Evolutionary conservation across 768 basidiomycete genomes (phyloP).

Genomic region (Mycena polygramma): DNA sequence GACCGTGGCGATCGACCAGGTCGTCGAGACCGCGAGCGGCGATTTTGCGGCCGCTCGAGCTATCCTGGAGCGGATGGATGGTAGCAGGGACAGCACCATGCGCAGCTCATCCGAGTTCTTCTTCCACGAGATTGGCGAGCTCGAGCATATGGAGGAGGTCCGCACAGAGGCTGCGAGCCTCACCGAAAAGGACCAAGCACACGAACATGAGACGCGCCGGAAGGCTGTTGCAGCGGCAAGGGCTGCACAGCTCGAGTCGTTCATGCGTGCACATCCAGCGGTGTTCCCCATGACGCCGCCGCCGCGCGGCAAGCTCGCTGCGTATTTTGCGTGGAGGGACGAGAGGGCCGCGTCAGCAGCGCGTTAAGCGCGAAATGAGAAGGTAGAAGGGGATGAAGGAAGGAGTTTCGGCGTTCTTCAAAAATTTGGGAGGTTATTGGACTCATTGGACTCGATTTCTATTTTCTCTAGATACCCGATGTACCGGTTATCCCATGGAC

Average conservation of each 20-base stretch:
- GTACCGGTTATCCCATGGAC: no score
- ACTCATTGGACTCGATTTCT: no score
- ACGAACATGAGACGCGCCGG: slow-evolving; percentile 8
- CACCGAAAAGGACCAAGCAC: background rate
- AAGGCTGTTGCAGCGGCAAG: slow-evolving; percentile 10
- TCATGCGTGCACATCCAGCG: slow-evolving; percentile 20
- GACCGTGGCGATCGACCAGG: slow-evolving; percentile 13
- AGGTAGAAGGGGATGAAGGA: background rate
- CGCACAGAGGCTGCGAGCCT: slow-evolving; percentile 7
- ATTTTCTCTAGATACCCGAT: no score
- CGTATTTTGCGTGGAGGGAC: slow-evolving; percentile 24
- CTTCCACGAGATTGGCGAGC: slow-evolving; percentile 33
- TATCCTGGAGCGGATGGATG: slow-evolving; percentile 5
- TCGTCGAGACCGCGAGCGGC: slow-evolving; percentile 9
- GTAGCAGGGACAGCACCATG: background rate
- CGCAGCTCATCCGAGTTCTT: slow-evolving; percentile 10
- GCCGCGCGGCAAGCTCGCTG: slow-evolving; percentile 20
- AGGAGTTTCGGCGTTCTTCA: no score
- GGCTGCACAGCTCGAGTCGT: slow-evolving; percentile 22
- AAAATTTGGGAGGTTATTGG: no score
- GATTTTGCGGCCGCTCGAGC: slow-evolving; percentile 13
- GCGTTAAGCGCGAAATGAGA: background rate
- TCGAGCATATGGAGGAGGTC: slow-evolving; percentile 24
- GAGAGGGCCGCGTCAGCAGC: background rate
- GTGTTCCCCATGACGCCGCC: slow-evolving; percentile 27